Evolutionary conservation across 2,329 filamentous ascomycete genomes (phyloP), one percentile per base, ranked within the genome.

Genomic region (Elsinoe perseae): DNA sequence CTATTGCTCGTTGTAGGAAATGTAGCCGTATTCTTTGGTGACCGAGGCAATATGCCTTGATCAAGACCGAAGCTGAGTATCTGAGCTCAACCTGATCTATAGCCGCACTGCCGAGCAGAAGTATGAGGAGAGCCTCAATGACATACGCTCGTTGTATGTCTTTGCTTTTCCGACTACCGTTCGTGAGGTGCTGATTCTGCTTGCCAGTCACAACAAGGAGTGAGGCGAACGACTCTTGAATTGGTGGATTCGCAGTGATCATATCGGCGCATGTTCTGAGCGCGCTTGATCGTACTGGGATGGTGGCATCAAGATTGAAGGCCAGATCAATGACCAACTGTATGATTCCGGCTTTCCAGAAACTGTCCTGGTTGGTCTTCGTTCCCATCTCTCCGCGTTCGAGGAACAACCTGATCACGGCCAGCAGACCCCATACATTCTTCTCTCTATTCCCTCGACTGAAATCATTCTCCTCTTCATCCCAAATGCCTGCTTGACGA

Each of bases 181-280:
- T 82, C 3, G 70, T 64, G 59, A 68, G 73, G 64, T 20, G 68
- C 64, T 44, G 75, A 10, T 20, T n/a, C 40, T 57, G 21, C 1
- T 50, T 25, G 5, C 50, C 42, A 6, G 46, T 71, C 10, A 78
- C 78, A 2, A 97, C 89, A 64, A 89, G 86, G 42, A 95, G 79
- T 65, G 93, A 87, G 3, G 90, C 92, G 68, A 98, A 97, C 48
- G 79, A 82, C 72, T 96, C 90, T 70, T 98, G 93, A 7, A 97
- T 76, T 4, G 76, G 77, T 21, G 84, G 70, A 67, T 95, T 95
- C 40, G 83, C 87, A 61, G 86, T 82, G 64, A 98, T 95, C 64
- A 95, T 80, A 71, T 95, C 90, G 56, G 89, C 90, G 66, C 89
- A 95, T 28, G 89, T 87, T 61, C 82, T 79, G 53, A 98, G 75